Base-by-base conservation (phyloP, 148 eudicot species). In the Suaeda aralocaspica region DNA sequence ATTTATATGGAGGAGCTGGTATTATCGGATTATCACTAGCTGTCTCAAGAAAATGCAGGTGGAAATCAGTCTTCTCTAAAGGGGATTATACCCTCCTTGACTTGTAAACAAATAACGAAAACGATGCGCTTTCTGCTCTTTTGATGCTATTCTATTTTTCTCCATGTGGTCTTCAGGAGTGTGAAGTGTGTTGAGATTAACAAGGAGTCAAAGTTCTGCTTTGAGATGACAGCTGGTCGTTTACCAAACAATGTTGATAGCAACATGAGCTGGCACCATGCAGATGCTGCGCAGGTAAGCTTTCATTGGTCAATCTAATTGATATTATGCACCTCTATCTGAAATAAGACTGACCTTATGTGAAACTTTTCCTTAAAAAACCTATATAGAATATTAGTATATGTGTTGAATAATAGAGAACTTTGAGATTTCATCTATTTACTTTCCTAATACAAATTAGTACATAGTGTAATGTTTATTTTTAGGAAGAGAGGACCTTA, bases 1-100 rank as follows among this genome's bases (percentile, higher is more conserved):
- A 91, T 79, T 84, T 94, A 29, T 91, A 94, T 80, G 99, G 96
- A 58, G 99, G 99, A 80, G 91, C 93, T 79, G 99, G 99, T 77
- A 96, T 89, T 16, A 94, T 94, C 78, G 99, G 97, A 72, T 84
- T 94, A 73, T 94, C 99, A 78, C 86, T 94, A 78, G 96, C 96
- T 69, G 83, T 82, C 70, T 41, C 87, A 53, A 89, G 86, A 82
- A 94, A 91, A 76, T 89, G 99, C 93, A 87, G 92, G 97, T 72
- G 72, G 39, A 70, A 41, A 58, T 39, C n/a, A 66, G 31, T 44
- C 21, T 34, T 77, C 51, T 53, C 13, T 9, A 51, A n/a, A 41
- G 60, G 25, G 42, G 18, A 24, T 8, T 49, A 25, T 11, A 30
- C 31, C 41, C 22, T 14, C 2, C 29, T 1, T 62, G 12, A 28